Base-by-base conservation (phyloP, 176 grass and related monocot genomes). In the Neostapfia colusana region DNA sequence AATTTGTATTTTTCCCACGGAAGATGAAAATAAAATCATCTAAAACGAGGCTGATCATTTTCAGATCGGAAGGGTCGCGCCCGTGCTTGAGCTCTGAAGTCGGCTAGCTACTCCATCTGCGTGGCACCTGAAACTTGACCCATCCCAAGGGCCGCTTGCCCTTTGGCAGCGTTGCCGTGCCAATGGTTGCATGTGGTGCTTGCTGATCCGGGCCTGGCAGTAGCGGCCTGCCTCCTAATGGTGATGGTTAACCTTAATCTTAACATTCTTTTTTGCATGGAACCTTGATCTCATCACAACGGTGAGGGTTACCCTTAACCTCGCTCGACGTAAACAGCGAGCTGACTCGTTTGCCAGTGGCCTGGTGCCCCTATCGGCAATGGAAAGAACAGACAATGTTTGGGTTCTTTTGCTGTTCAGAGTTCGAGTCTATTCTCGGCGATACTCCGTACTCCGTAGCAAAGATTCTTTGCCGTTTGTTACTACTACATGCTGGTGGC, bases 131-230 rank as follows among this genome's bases (percentile, higher is more conserved):
- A 79, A 57, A 45, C 31, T 67, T 82, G 85, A 72, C 85, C 79
- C 85, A 24, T 51, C 40, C 74, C 85, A 87, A 83, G 60, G 41
- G 85, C 34, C 79, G 59, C 31, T 66, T 82, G 67, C 39, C 85
- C 84, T 18, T 46, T 56, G 25, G 76, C 12, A 15, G 60, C 74
- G 0, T 12, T 49, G 10, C 74, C 11, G 40, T 63, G 73, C 27
- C 58, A 63, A 59, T 21, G 9, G 34, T 36, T 17, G 21, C 49
- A 25, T n/a, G 13, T 55, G 43, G 7, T 31, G 37, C 18, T 43
- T 31, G 37, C 18, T 43, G 16, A 18, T 17, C 25, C 13, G 26
- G 57, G 57, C 25, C 12, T 25, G 11, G 21, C 57, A 31, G 57
- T 25, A 31, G 25, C 26, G 25, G 12, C 57, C 57, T 58, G 26